A percentile compares a stretch with the other conserved stretches of the same genome.
Evolutionary conservation across 257 asterid species (phyloP).

Genomic region (Cinchona pubescens): DNA sequence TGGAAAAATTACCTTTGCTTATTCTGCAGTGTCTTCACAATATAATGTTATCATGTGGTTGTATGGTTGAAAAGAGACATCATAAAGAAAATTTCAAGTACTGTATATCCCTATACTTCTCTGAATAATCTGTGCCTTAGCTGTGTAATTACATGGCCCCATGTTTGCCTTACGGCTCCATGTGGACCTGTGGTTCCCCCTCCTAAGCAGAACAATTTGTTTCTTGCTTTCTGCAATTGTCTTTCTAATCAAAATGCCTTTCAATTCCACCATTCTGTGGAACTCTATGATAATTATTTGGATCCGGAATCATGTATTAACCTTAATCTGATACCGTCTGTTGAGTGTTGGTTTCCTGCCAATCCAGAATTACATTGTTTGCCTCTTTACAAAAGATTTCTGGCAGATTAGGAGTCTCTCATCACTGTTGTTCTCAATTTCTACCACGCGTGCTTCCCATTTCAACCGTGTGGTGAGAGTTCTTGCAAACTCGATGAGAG

Average conservation of each 20-base stretch:
- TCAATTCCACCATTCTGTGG: conserved; percentile 32
- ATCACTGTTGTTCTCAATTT: conserved; percentile 73
- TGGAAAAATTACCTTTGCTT: conserved; percentile 20
- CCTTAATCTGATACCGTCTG: conserved; percentile 42
- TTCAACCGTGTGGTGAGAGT: conserved; percentile 67
- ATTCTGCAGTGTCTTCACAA: conserved; percentile 39
- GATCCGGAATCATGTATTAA: conserved; percentile 29
- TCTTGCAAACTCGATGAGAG: conserved; percentile 75
- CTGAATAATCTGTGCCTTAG: conserved; percentile 24
- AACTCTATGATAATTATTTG: conserved; percentile 29
- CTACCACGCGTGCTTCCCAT: conserved; percentile 97
- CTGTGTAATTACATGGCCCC: conserved; percentile 57
- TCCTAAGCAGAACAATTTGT: conserved; percentile 15
- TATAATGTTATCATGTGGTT: conserved; percentile 34
- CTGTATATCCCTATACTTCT: conserved; percentile 39
- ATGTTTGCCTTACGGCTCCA: conserved; percentile 71
- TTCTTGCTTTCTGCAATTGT: conserved; percentile 25
- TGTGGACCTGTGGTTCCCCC: conserved; percentile 22
- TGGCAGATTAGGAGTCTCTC: conserved; percentile 95
- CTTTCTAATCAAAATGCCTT: conserved; percentile 46
- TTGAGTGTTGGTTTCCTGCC: conserved; percentile 21
- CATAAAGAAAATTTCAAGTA: conserved; percentile 27
- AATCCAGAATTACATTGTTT: conserved; percentile 44
- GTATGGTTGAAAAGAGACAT: conserved; percentile 32
- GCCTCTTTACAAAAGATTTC: conserved; percentile 79